Evolutionary conservation across 1,139 yeast genomes (phyloP), one percentile per base, ranked within the genome.

Genomic region (Yamadazyma songkhlaensis): DNA sequence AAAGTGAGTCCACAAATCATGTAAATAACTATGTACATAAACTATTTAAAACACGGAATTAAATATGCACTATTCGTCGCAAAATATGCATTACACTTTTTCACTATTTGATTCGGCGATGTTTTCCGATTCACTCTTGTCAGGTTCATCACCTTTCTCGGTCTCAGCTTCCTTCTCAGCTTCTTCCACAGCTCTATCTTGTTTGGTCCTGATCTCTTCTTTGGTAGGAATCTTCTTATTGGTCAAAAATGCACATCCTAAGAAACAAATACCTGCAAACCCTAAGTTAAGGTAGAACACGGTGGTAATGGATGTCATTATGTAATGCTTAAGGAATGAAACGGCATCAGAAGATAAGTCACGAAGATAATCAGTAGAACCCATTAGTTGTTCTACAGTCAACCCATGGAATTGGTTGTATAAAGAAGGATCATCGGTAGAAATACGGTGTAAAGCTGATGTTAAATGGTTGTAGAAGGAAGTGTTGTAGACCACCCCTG

Each of bases 281-380:
- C 65, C 71, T 28, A 63, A 34, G 30, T 52, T 30, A 55, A 62
- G 53, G 45, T 62, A 63, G 40, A 59, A 66, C 0, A 62, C 67
- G 41, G 60, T 59, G 31, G 51, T 49, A 13, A 66, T 59, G 2
- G 64, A 53, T 7, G 45, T 40, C 64, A 64, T 57, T 34, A 64
- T 54, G 41, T 55, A 58, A 1, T 33, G 26, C 45, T 58, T 62
- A 29, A 67, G 51, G 35, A 62, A 63, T 1, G 15, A 11, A 34
- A 49, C 47, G 0, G 69, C 54, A 17, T 40, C 59, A 2, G 61
- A 58, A 4, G 59, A 42, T 38, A 67, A 51, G 3, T 24, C 29
- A 2, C 42, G 28, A 12, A 65, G 32, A 2, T 53, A 32, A 1
- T 41, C 45, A 10, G 63, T 55, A 3, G 57, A 47, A 6, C 51